Conservation (phyloP, 108 stramenopile species). For the Cyclotella choctawhatcheeana region DNA sequence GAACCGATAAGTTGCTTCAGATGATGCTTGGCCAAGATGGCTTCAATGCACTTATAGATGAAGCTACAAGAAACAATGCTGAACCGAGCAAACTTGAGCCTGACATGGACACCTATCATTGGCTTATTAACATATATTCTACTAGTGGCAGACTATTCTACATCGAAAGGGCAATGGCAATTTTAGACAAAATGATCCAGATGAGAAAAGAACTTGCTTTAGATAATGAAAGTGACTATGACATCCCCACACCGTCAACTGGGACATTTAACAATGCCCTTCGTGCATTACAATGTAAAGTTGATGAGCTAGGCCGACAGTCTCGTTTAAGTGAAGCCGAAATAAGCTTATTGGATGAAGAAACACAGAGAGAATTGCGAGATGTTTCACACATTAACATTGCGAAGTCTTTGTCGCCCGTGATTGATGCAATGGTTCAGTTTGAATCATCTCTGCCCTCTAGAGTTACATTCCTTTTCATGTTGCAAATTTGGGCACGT, state of each 20-base stretch:
- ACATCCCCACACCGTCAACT: slow-evolving; percentile 29
- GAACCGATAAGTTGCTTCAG: slow-evolving; percentile 19
- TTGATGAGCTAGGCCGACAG: slow-evolving; percentile 1
- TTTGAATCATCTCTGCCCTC: slow-evolving; percentile 40
- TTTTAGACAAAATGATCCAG: slow-evolving; percentile 37
- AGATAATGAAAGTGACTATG: neutral
- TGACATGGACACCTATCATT: slow-evolving; percentile 44
- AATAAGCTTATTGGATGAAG: neutral
- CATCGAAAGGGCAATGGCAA: slow-evolving; percentile 15
- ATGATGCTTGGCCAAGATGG: slow-evolving; percentile 37
- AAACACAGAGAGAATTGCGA: neutral
- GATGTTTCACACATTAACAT: neutral
- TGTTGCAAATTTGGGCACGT: slow-evolving; percentile 48
- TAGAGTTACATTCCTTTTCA: slow-evolving; percentile 28
- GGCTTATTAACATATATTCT: slow-evolving; percentile 46
- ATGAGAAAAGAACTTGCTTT: slow-evolving; percentile 15
- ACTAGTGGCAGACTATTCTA: slow-evolving; percentile 16
- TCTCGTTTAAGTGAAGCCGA: neutral
- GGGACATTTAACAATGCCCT: slow-evolving; percentile 48
- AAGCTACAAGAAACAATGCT: neutral
- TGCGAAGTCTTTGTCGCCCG: slow-evolving; percentile 25
- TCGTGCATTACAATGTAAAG: slow-evolving; percentile 28
- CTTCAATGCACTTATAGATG: slow-evolving; percentile 22
- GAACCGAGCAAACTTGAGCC: slow-evolving; percentile 14
- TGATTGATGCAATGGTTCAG: slow-evolving; percentile 46